Evolutionary conservation across 305 asterid genomes (phyloP).

Genomic region (Solanum chacoense): DNA sequence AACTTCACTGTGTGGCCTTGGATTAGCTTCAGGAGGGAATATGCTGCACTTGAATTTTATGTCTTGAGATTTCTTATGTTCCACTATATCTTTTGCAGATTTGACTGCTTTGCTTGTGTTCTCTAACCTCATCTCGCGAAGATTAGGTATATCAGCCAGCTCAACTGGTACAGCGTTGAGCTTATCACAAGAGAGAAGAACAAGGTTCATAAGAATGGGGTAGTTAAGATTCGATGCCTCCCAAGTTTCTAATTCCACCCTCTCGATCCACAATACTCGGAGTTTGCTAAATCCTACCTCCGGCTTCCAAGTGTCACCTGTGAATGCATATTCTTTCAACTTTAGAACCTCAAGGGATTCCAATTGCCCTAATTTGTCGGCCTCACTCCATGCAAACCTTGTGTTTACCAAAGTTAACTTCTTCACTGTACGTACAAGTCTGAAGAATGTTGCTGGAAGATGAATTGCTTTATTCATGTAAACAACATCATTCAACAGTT

Average conservation of each 20-base stretch:
- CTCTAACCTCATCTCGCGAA: slow-evolving; percentile 17
- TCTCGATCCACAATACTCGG: slow-evolving; percentile 3
- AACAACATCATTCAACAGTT: no score
- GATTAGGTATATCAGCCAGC: slow-evolving; percentile 23
- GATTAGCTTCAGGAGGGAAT: background rate
- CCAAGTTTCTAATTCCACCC: rapidly evolving
- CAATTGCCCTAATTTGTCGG: no score
- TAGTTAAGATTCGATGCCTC: no score
- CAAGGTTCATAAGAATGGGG: no score
- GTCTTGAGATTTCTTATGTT: background rate
- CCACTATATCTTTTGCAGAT: slow-evolving; percentile 13
- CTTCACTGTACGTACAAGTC: no score
- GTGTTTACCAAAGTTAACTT: no score
- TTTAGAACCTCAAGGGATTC: slow-evolving; percentile 25
- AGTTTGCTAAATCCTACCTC: slow-evolving; percentile 27
- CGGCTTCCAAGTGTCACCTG: slow-evolving; percentile 34
- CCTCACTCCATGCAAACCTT: no score
- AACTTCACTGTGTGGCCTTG: background rate
- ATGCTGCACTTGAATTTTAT: background rate
- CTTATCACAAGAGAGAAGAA: rapidly evolving
- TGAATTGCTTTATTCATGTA: no score
- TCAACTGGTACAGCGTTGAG: slow-evolving; percentile 19
- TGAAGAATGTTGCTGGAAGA: no score
- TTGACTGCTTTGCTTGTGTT: slow-evolving; percentile 13
- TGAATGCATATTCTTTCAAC: slow-evolving; percentile 38